Base-by-base conservation (phyloP, 768 basidiomycete genomes). In the Imleria badia region DNA sequence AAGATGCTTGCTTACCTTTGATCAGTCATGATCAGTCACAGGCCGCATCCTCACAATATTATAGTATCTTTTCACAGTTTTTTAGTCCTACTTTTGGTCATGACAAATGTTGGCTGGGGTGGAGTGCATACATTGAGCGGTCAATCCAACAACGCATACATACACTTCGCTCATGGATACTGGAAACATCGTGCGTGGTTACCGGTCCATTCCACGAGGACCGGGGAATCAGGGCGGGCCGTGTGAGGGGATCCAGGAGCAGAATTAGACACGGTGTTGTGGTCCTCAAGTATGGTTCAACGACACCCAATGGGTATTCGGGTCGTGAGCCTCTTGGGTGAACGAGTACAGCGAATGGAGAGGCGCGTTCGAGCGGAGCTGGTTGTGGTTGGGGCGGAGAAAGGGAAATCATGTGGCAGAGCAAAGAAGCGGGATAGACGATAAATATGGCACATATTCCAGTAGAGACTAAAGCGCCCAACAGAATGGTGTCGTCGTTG, bases 361-460 rank as follows among this genome's bases (percentile, higher is more conserved):
- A 38, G n/a, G 17, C n/a, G 42, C 45, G 68, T 72, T 72, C 52
- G 71, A 72, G 69, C 69, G 69, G 69, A 71, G 69, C 69, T 70
- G 57, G 56, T 47, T 33, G 49, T 61, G 65, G 66, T 70, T 70
- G 63, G 63, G 69, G 60, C 69, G 69, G 69, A 70, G 69, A 70
- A 66, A 59, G 40, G 52, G 58, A 64, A 39, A 60, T 55, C 59
- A 65, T 69, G 65, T 60, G 61, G 59, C 63, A 59, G 36, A 44
- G 34, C 42, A 54, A 54, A 62, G 57, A 57, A 57, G 53, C 54
- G 26, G 46, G 49, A 61, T 34, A 43, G 47, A 30, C 35, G 60
- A 61, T 56, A 61, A 60, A 63, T 69, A 69, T 71, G 63, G 67
- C 59, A 63, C 62, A 33, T 51, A 52, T 35, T 53, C 29, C 43